These are phyloP conservation scores for Globisporangium takayamanum DNA, from an alignment of 352 stramenopile species.

Conservation along the genomic window DNA sequence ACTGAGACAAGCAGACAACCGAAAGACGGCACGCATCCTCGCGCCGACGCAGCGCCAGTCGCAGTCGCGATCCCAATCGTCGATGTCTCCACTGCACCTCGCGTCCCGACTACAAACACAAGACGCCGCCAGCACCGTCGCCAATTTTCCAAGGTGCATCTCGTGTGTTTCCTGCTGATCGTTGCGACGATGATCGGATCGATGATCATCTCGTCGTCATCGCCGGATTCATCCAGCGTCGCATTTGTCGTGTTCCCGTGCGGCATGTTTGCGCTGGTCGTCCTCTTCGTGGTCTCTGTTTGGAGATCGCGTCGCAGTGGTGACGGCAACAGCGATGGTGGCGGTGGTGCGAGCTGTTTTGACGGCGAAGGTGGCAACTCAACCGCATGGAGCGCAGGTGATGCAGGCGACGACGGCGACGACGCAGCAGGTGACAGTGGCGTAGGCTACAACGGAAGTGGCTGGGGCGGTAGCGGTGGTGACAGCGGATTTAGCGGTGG, in stretches of 20 bases:
- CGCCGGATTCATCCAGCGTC: not conserved
- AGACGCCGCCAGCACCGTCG: not conserved
- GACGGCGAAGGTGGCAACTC: not conserved
- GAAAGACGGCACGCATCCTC: no score
- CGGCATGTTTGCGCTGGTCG: not conserved
- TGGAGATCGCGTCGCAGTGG: not conserved
- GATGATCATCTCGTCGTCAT: not conserved
- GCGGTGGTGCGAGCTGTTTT: not conserved
- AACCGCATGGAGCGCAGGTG: not conserved
- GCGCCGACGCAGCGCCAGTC: conserved; percentile 6
- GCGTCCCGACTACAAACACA: not conserved
- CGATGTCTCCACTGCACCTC: not conserved
- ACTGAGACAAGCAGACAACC: no score
- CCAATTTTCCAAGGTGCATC: not conserved
- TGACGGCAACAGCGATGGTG: not conserved
- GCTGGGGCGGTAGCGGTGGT: not conserved
- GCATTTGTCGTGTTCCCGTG: not conserved
- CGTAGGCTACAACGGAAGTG: not conserved
- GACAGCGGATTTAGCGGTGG: no score
- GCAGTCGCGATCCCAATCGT: conserved; percentile 3
- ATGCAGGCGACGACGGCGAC: not conserved
- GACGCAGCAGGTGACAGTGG: not conserved
- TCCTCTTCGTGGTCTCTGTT: not conserved
- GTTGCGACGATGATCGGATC: not conserved
- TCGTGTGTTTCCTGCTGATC: not conserved